A percentile compares a stretch with the other conserved stretches of the same genome.
Conservation (phyloP, 305 asterid species). For the Plantago coronopus region DNA sequence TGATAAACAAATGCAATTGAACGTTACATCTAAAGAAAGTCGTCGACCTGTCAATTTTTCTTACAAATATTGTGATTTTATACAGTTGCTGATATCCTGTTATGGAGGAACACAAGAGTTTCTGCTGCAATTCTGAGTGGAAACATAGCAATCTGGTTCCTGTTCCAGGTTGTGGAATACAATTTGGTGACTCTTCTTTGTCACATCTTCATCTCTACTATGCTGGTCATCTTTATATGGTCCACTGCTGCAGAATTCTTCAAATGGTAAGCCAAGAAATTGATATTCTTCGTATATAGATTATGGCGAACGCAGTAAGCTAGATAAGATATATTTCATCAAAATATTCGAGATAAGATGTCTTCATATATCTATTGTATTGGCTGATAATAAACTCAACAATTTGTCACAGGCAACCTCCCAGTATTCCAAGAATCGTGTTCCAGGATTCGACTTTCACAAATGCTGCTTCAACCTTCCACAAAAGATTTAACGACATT, state of each 20-base stretch:
- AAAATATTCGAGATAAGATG: too few species aligned
- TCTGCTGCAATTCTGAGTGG: conserved; percentile 44
- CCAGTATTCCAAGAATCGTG: conserved; percentile 32
- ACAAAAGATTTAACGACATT: conserved; percentile 31
- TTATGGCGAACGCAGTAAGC: too few species aligned
- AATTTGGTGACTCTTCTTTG: conserved; percentile 43
- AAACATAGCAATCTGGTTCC: conserved; percentile 46
- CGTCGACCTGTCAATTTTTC: too few species aligned
- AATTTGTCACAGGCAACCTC: conserved; percentile 40
- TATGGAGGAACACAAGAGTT: conserved; percentile 46
- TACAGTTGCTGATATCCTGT: conserved; percentile 50
- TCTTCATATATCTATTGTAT: too few species aligned
- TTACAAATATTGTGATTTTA: too few species aligned
- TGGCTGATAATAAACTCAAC: not conserved
- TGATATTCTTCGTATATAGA: not conserved
- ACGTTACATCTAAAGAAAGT: too few species aligned
- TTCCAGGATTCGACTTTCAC: conserved; percentile 33
- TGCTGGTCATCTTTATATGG: conserved; percentile 52
- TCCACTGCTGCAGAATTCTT: conserved; percentile 35
- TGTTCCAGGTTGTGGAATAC: conserved; percentile 50
- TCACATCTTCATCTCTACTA: conserved; percentile 46
- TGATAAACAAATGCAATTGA: too few species aligned
- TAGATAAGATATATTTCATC: too few species aligned
- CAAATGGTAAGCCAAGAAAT: conserved; percentile 7
- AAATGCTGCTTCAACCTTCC: conserved; percentile 31